Evolutionary conservation across 306 rosid species (phyloP), one percentile per base, ranked within the genome.

Genomic region (Hippophae gyantsensis): DNA sequence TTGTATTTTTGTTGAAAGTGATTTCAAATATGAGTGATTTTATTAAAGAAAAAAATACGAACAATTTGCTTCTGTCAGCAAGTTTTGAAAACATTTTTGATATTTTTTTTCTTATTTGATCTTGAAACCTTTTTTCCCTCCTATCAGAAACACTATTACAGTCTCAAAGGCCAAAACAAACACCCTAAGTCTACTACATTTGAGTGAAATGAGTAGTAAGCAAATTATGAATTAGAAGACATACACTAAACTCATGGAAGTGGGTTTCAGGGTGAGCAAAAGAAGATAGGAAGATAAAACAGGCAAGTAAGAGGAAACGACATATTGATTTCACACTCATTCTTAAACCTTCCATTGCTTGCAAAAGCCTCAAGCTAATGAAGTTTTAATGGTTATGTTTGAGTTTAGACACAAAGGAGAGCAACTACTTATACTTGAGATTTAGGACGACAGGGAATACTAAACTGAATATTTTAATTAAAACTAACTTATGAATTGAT

Each of bases 171-270:
- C 52, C 49, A 62, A 10, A 54, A 59, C 44, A 42, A 14, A 42
- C 44, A 56, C 9, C 11, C 48, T 44, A 6, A 8, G 50, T 52
- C 44, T 23, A 52, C 6, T 62, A 25, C 58, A 73, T 43, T 11
- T 14, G 23, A 50, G 61, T 40, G 6, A 18, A 7, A 42, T 45
- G 40, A 43, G 23, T 43, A 10, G 0, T 9, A 13, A 60, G 65
- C 54, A 12, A 18, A 62, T 27, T 52, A 6, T 58, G 64, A 65
- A 54, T 47, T 53, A 52, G 42, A 40, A 27, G 43, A 76, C 98
- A 42, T 75, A 90, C 97, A 18, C 82, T 78, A 76, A 90, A 90
- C 60, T 85, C 62, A 73, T 79, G 96, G 80, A 66, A 85, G 65
- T 90, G 96, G 72, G 61, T 60, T 70, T 81, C 80, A 32, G 84